Percentiles rank a stretch among this genome's conserved stretches.
Conservation (phyloP, 176 grass and related monocot species). For the Carex cristatella region DNA sequence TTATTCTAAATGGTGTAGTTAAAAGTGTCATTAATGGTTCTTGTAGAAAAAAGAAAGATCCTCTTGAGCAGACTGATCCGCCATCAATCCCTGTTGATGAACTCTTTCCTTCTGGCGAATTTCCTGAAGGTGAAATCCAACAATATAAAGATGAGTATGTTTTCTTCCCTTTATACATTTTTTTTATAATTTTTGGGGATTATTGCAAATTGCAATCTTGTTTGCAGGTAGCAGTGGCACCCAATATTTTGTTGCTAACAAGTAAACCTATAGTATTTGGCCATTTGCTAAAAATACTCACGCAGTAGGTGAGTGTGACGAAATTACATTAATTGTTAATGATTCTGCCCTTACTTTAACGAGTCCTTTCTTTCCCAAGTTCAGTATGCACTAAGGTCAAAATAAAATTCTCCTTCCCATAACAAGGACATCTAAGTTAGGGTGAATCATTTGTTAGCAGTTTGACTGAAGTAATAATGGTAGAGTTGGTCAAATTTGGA, state of each 20-base stretch:
- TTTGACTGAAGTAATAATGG: not conserved
- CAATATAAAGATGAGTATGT: conserved; percentile 84
- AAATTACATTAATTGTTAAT: not conserved
- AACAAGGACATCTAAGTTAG: not conserved
- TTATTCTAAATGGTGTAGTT: not conserved
- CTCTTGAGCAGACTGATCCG: conserved; percentile 71
- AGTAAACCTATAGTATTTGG: conserved; percentile 7
- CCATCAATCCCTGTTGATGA: conserved; percentile 90
- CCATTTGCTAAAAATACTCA: not conserved
- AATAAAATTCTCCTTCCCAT: not conserved
- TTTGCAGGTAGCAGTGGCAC: not conserved
- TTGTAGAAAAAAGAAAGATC: conserved; percentile 76
- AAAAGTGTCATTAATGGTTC: not conserved
- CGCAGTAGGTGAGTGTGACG: not conserved
- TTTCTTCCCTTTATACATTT: conserved; percentile 8
- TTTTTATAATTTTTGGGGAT: not conserved
- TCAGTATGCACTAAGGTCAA: not conserved
- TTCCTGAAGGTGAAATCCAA: conserved; percentile 84
- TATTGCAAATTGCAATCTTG: not conserved
- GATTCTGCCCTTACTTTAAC: not conserved
- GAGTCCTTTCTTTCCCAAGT: not conserved
- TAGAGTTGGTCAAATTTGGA: not conserved
- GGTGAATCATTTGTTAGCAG: not conserved
- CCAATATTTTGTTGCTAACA: not conserved
- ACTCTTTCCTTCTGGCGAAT: conserved; percentile 75